phyloP scores from a whole-genome alignment of 768 basidiomycete genomes.

The Porphyrellus cyaneotinctus region DNA sequence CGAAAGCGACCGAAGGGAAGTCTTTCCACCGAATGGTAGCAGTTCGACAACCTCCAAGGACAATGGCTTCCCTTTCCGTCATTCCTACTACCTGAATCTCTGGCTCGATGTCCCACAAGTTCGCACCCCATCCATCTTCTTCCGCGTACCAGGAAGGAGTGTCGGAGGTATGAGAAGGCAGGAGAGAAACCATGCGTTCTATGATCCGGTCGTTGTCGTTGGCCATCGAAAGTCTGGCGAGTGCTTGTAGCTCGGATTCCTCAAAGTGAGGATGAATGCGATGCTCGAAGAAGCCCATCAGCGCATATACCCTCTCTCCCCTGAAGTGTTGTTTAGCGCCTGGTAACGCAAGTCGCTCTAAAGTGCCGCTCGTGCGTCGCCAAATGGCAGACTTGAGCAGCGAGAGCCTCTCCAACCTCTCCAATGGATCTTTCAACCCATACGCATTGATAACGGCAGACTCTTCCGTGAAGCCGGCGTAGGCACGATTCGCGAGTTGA shows the following conservation, averaged over 20 bases:
- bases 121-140: conserved; percentile 12
- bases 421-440: conserved; percentile 17
- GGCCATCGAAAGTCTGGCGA: conserved; percentile 22
- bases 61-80: conserved; percentile 12
- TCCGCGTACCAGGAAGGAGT: conserved; percentile 20
- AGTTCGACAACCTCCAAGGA: conserved; percentile 25
- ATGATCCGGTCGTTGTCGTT: conserved; percentile 22
- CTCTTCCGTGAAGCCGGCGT: conserved; percentile 10
- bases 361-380: conserved; percentile 11
- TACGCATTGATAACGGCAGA: conserved; percentile 23
- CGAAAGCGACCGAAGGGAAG: conserved; percentile 20
- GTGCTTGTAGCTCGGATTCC: conserved; percentile 21
- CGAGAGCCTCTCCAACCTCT: conserved; percentile 21
- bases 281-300: conserved; percentile 28
- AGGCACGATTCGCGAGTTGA: conserved; percentile 24
- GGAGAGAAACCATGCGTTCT: conserved; percentile 23
- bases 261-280: conserved; percentile 16
- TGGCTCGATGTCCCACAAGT: conserved; percentile 21
- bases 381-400: conserved; percentile 23
- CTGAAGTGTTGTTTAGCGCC: background rate
- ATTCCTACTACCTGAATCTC: conserved; percentile 17
- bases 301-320: conserved; percentile 24
- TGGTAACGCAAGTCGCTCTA: background rate
- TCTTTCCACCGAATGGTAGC: conserved; percentile 22
- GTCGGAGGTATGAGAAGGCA: conserved; percentile 3